Conservation (phyloP, 2,329 filamentous ascomycete species). For the Celoporthe dispersa region DNA sequence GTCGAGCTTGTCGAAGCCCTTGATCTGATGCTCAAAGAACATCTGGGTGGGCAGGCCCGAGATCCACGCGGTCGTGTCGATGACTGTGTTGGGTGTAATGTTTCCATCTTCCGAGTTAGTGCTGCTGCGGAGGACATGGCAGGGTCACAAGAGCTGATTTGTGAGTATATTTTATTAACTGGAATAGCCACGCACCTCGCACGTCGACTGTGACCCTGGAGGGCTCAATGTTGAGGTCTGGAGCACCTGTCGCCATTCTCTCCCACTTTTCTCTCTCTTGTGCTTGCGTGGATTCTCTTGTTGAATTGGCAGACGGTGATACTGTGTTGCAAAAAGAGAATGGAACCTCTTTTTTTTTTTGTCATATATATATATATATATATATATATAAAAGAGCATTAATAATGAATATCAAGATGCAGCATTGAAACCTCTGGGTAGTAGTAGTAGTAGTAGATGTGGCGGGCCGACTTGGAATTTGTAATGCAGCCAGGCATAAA, state of each 20-base stretch:
- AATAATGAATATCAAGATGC: neutral
- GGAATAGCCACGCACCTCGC: conserved; percentile 16
- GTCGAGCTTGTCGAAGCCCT: conserved; percentile 41
- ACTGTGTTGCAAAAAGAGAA: no score
- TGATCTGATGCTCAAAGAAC: conserved; percentile 35
- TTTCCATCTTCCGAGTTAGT: no score
- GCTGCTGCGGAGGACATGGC: no score
- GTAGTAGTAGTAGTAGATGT: no score
- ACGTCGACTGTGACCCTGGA: conserved; percentile 23
- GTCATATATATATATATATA: neutral
- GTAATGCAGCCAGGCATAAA: neutral
- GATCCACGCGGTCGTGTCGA: conserved; percentile 22
- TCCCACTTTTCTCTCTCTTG: neutral
- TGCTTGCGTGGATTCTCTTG: neutral
- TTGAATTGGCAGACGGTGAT: no score
- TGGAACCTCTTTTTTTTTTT: no score
- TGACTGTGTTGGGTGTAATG: conserved; percentile 10
- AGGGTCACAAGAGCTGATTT: no score
- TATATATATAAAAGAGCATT: neutral
- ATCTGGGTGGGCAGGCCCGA: neutral
- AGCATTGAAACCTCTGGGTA: no score
- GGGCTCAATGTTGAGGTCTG: conserved; percentile 17
- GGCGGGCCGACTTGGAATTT: no score
- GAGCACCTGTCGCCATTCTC: conserved; percentile 22
- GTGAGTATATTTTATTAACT: no score